Percentiles rank a stretch among this genome's conserved stretches.
Evolutionary conservation across 2,329 filamentous ascomycete species (phyloP).

Genomic region (Fusarium sp.): DNA sequence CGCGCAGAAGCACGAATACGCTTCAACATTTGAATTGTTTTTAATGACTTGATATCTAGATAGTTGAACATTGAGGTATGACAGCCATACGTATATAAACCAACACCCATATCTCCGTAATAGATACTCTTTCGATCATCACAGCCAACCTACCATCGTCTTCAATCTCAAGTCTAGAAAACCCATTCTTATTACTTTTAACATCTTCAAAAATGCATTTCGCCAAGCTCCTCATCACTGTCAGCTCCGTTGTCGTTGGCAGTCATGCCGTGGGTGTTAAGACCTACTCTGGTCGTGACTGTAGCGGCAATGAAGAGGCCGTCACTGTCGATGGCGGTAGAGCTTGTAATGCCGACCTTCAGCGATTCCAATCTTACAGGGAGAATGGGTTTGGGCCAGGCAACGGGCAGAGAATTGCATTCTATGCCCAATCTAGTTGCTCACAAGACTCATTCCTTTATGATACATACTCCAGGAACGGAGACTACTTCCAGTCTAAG

Average conservation of each 20-base stretch:
- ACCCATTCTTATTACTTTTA: not conserved
- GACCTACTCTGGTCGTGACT: not conserved
- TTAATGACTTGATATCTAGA: not conserved
- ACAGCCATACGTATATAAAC: not conserved
- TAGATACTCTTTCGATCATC: not conserved
- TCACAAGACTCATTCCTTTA: not conserved
- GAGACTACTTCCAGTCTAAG: conserved; percentile 7
- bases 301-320: not conserved
- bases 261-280: not conserved
- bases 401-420: conserved; percentile 1
- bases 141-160: too few relatives aligned
- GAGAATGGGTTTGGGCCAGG: not conserved
- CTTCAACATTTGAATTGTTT: too few relatives aligned
- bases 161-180: not conserved
- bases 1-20: not conserved
- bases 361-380: not conserved
- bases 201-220: not conserved
- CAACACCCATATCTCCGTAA: not conserved
- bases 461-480: not conserved
- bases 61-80: not conserved
- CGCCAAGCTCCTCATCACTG: not conserved
- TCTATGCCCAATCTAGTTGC: not conserved
- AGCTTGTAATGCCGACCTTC: not conserved
- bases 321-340: not conserved
- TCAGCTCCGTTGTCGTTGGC: not conserved